These are phyloP conservation scores for Hyphopichia khmerensis DNA, from an alignment of 1,139 yeast genomes.

Conservation along the genomic window DNA sequence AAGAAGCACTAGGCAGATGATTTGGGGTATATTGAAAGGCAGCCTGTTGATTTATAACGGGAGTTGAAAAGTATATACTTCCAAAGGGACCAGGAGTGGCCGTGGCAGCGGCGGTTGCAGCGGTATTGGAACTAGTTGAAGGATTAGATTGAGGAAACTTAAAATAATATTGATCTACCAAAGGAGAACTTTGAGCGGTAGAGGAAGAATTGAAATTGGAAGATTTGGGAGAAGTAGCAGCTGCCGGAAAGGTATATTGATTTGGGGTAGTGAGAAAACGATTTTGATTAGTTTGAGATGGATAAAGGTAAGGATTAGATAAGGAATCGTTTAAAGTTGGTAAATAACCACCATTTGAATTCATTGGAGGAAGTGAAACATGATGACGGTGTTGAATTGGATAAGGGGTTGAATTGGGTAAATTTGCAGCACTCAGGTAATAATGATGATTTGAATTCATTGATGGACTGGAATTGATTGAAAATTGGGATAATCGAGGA, in stretches of 20 bases:
- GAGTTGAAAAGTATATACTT: background rate
- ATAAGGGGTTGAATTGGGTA: background rate
- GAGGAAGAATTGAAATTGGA: background rate
- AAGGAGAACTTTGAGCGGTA: background rate
- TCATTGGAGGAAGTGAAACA: background rate
- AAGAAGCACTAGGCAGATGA: background rate
- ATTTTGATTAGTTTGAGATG: background rate
- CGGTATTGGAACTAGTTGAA: no score
- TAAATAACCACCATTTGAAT: background rate
- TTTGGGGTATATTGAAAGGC: background rate
- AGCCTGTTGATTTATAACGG: background rate
- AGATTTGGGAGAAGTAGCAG: background rate
- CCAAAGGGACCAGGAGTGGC: background rate
- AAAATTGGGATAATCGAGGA: background rate
- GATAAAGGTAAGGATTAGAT: background rate
- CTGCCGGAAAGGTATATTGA: background rate
- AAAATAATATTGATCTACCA: background rate
- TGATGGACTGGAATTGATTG: no score
- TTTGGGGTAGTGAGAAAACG: background rate
- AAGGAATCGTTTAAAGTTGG: background rate
- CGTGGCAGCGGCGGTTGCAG: no score
- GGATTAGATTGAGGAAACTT: no score
- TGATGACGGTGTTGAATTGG: background rate
- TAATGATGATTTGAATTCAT: no score
- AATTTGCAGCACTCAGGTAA: no score